Percentiles rank a stretch among this genome's conserved stretches.
phyloP scores from a whole-genome alignment of 495 filamentous ascomycete genomes.

The Amorphotheca resinae region DNA sequence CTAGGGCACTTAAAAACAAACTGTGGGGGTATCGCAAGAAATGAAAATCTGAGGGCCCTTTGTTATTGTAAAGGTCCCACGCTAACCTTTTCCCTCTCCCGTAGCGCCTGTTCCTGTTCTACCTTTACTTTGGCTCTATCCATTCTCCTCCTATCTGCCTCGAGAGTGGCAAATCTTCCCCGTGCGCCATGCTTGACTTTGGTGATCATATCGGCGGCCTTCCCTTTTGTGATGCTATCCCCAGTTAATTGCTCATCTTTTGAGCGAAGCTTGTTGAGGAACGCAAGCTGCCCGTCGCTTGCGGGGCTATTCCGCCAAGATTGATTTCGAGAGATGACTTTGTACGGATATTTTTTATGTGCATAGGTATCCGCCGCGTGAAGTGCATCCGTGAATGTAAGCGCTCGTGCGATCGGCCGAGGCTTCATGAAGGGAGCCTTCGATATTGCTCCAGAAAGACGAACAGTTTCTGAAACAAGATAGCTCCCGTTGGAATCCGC shows the following conservation, averaged over 20 bases:
- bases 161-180: conserved; percentile 46
- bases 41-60: neutral
- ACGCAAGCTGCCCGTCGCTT: conserved; percentile 52
- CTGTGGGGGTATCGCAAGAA: conserved; percentile 1
- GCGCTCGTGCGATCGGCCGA: conserved; percentile 44
- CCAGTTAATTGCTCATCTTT: conserved; percentile 40
- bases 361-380: conserved; percentile 78
- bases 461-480: conserved; percentile 17
- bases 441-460: conserved; percentile 18
- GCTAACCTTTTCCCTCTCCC: conserved; percentile 39
- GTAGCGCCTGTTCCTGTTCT: conserved; percentile 30
- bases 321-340: conserved; percentile 43
- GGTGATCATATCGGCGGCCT: conserved; percentile 84
- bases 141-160: conserved; percentile 34
- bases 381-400: conserved; percentile 57
- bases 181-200: conserved; percentile 76
- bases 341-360: conserved; percentile 41
- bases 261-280: conserved; percentile 55
- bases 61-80: conserved; percentile 46
- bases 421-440: conserved; percentile 53
- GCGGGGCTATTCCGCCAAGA: conserved; percentile 58
- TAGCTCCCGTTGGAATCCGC: conserved; percentile 7
- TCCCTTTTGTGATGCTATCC: conserved; percentile 58
- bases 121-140: conserved; percentile 29
- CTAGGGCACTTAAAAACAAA: conserved; percentile 1